Evolutionary conservation across 805 yeast genomes (phyloP).

Genomic region (Ogataea parapolymorpha): DNA sequence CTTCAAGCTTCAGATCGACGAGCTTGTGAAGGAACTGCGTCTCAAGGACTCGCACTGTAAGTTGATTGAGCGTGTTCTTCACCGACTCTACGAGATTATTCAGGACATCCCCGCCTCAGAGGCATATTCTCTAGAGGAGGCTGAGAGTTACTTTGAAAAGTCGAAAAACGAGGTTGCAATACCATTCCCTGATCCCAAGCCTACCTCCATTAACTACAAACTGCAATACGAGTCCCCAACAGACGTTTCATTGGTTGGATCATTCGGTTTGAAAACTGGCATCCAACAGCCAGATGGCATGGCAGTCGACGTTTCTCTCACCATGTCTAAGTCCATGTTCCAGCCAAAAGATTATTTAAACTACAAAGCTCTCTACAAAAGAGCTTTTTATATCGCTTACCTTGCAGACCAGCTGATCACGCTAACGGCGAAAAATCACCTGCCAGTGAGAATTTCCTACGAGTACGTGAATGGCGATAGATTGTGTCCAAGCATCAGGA

Average conservation of each 20-base stretch:
- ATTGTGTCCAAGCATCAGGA: conserved; percentile 67
- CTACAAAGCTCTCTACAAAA: conserved; percentile 84
- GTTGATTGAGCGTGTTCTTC: conserved; percentile 70
- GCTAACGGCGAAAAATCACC: conserved; percentile 48
- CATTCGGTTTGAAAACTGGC: conserved; percentile 84
- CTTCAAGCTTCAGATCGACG: conserved; percentile 93
- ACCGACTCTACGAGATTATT: conserved; percentile 65
- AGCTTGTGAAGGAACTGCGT: conserved; percentile 74
- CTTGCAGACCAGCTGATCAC: conserved; percentile 62
- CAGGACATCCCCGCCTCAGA: conserved; percentile 59
- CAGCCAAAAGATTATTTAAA: conserved; percentile 88
- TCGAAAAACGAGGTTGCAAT: conserved; percentile 49
- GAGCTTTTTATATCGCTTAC: conserved; percentile 82
- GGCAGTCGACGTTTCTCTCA: conserved; percentile 73
- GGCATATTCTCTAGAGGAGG: conserved; percentile 53
- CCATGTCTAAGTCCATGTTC: conserved; percentile 75
- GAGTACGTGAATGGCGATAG: conserved; percentile 72
- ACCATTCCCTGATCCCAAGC: conserved; percentile 92
- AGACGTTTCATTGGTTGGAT: conserved; percentile 77
- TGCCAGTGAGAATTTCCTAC: conserved; percentile 61
- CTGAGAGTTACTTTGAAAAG: conserved; percentile 48
- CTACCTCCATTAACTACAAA: conserved; percentile 61
- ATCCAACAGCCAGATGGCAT: conserved; percentile 59
- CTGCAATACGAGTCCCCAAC: conserved; percentile 69
- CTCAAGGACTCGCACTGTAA: conserved; percentile 66